Evolutionary conservation across 2,329 filamentous ascomycete species (phyloP).

Genomic region (Neofusicoccum umdonicola): DNA sequence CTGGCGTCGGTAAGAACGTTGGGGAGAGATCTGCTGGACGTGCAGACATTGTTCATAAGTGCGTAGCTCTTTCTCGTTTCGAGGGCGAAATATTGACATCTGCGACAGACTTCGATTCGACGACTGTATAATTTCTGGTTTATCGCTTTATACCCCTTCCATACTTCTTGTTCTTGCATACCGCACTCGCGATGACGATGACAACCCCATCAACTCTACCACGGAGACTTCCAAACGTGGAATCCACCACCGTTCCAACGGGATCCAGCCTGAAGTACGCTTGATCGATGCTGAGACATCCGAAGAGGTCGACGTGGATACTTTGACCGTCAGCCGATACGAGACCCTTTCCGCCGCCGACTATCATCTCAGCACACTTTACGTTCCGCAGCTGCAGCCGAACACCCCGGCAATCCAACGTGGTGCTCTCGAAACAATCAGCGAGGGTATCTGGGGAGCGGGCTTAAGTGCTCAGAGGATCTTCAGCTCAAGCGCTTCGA

Average conservation of each 20-base stretch:
- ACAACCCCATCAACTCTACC: constrained; percentile 54
- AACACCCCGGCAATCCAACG: constrained; percentile 58
- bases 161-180: constrained; percentile 90
- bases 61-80: constrained; percentile 40
- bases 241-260: constrained; percentile 70
- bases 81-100: constrained; percentile 29
- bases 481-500: constrained; percentile 82
- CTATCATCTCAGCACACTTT: constrained; percentile 84
- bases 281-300: constrained; percentile 85
- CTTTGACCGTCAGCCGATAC: constrained; percentile 79
- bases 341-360: constrained; percentile 84
- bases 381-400: constrained; percentile 64
- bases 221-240: constrained; percentile 56
- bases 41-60: constrained; percentile 92
- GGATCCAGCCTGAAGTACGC: constrained; percentile 81
- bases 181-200: constrained; percentile 70
- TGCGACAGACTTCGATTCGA: constrained; percentile 69
- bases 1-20: constrained; percentile 63
- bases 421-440: constrained; percentile 74
- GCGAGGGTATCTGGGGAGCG: constrained; percentile 81
- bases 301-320: constrained; percentile 82
- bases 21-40: constrained; percentile 72
- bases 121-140: constrained; percentile 96
- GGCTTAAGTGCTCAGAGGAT: constrained; percentile 83
- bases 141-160: constrained; percentile 92